These are phyloP conservation scores for Candida dendrica DNA, from an alignment of 805 yeast genomes.

Conservation along the genomic window DNA sequence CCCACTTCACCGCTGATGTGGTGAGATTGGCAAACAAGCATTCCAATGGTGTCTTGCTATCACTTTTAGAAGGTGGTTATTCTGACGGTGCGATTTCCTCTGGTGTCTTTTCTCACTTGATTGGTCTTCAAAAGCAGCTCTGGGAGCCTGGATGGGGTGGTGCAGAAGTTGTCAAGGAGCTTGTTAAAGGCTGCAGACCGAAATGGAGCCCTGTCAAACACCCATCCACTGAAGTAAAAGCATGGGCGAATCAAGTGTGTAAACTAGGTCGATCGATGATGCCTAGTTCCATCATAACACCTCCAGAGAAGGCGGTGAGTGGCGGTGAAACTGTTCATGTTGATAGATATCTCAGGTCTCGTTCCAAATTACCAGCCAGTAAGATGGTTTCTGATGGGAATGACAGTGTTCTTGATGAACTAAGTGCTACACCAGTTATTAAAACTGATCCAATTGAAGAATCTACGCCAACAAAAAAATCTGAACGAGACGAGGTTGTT, in stretches of 20 bases:
- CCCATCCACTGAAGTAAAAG: conserved; percentile 42
- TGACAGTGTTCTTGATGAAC: not conserved
- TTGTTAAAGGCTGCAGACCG: conserved; percentile 60
- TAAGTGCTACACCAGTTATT: conserved; percentile 3
- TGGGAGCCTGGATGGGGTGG: conserved; percentile 67
- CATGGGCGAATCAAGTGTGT: conserved; percentile 61
- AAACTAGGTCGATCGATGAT: conserved; percentile 56
- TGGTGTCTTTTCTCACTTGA: conserved; percentile 72
- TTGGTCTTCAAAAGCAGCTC: conserved; percentile 52
- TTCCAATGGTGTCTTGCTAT: conserved; percentile 53
- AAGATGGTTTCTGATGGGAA: conserved; percentile 12
- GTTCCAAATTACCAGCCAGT: conserved; percentile 5
- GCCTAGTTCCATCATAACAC: conserved; percentile 28
- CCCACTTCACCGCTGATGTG: conserved; percentile 65
- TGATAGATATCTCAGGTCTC: conserved; percentile 10
- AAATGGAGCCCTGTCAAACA: conserved; percentile 55
- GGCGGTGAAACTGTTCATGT: not conserved
- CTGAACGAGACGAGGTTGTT: not conserved
- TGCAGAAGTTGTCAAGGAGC: conserved; percentile 53
- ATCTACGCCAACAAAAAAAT: not conserved
- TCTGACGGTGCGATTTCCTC: conserved; percentile 75
- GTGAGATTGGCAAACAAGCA: conserved; percentile 60
- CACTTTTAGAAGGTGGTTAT: conserved; percentile 81
- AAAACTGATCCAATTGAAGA: conserved; percentile 6
- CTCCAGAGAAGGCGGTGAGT: not conserved